Percentiles rank a stretch among this genome's conserved stretches.
phyloP scores from a whole-genome alignment of 2,329 filamentous ascomycete species.

The Chaetomium globosum region DNA sequence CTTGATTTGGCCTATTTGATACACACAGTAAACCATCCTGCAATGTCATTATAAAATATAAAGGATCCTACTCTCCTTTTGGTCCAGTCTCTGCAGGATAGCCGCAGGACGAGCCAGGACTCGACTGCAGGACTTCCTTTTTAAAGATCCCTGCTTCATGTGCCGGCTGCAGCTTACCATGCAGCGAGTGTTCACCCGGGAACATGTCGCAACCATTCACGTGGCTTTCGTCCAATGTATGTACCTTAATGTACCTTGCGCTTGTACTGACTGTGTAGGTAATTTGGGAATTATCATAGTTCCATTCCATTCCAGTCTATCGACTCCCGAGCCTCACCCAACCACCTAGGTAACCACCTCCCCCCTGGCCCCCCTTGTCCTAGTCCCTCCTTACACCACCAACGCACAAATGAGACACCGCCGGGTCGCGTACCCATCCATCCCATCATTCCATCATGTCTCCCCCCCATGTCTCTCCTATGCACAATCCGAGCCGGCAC shows the following conservation, averaged over 20 bases:
- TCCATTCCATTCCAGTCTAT: background rate
- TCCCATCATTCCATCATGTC: background rate
- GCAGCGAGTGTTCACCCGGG: background rate
- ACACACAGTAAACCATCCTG: background rate
- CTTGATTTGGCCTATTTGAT: background rate
- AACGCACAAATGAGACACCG: background rate
- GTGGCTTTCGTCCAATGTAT: background rate
- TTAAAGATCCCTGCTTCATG: background rate
- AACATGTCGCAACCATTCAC: background rate
- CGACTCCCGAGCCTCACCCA: background rate
- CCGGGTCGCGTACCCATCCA: background rate
- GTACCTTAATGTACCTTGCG: background rate
- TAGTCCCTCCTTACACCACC: background rate
- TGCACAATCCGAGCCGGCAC: conserved; percentile 10
- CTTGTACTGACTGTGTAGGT: background rate
- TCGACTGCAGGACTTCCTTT: no score
- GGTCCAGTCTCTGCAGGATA: background rate
- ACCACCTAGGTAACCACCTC: background rate
- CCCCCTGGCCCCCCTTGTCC: no score
- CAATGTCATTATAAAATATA: background rate
- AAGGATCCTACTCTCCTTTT: no score
- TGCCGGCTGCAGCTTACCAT: background rate
- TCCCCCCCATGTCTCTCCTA: background rate
- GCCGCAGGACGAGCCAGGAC: no score
- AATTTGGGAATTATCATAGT: background rate